Percentiles rank a stretch among this genome's conserved stretches.
These are phyloP conservation scores for Daldinia bambusicola DNA, from an alignment of 495 filamentous ascomycete genomes.

Conservation along the genomic window DNA sequence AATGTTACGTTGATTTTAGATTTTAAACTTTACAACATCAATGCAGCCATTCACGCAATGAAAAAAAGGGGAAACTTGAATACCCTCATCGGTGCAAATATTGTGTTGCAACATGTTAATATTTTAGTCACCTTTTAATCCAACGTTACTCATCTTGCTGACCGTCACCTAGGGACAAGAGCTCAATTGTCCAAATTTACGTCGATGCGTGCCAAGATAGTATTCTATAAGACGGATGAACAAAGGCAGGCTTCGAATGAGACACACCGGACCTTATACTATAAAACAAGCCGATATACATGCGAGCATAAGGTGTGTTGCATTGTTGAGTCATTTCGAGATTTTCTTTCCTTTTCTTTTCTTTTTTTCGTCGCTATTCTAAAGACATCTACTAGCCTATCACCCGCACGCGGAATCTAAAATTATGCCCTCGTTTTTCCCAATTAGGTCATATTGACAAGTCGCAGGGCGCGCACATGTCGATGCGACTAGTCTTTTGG, in stretches of 20 bases:
- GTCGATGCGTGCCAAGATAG: neutral
- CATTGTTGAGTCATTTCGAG: constrained; percentile 1
- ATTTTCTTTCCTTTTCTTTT: neutral
- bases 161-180: neutral
- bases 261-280: neutral
- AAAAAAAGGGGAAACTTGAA: no score
- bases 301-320: neutral
- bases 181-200: no score
- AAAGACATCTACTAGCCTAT: neutral
- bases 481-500: neutral
- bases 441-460: constrained; percentile 14
- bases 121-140: neutral
- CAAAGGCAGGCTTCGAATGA: neutral
- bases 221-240: neutral
- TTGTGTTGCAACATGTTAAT: no score
- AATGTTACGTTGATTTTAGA: no score
- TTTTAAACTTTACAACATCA: no score
- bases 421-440: neutral
- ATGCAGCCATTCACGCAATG: no score
- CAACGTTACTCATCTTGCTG: neutral
- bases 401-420: neutral
- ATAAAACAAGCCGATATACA: neutral
- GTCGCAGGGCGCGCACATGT: constrained; percentile 16
- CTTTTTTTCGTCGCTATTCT: constrained; percentile 2
- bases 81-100: no score